A percentile compares a stretch with the other conserved stretches of the same genome.
phyloP scores from a whole-genome alignment of 176 grass and related monocot genomes.

The Juncus effusus region DNA sequence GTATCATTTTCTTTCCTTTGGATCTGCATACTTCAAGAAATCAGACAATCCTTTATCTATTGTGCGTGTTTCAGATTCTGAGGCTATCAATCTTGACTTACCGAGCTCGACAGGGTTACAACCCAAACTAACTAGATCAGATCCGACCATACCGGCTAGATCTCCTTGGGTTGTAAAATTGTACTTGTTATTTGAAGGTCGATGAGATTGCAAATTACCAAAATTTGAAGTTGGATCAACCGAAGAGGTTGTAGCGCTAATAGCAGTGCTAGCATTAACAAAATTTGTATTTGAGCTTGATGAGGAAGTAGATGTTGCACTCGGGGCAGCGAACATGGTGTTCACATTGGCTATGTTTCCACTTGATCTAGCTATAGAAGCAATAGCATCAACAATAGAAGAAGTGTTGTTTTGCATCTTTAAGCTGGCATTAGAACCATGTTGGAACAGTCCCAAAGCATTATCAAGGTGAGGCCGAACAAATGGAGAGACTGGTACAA shows the following conservation, averaged over 20 bases:
- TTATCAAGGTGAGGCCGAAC: slow-evolving; percentile 44
- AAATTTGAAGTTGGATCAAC: slow-evolving; percentile 23
- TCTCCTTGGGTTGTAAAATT: slow-evolving; percentile 19
- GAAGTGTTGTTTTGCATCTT: slow-evolving; percentile 28
- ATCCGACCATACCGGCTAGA: slow-evolving; percentile 1
- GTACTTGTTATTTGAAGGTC: slow-evolving; percentile 16
- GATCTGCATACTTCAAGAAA: slow-evolving; percentile 32
- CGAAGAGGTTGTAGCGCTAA: slow-evolving; percentile 19
- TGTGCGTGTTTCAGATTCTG: slow-evolving; percentile 19
- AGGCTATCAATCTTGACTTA: slow-evolving; percentile 23
- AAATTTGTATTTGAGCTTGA: slow-evolving; percentile 30
- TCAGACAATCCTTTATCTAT: slow-evolving; percentile 32
- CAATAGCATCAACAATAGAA: slow-evolving; percentile 30
- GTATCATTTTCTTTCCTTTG: slow-evolving; percentile 34
- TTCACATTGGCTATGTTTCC: slow-evolving; percentile 17
- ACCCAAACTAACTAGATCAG: slow-evolving; percentile 1
- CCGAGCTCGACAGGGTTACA: not conserved
- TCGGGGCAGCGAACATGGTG: slow-evolving; percentile 16
- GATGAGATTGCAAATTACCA: slow-evolving; percentile 24
- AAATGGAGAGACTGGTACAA: slow-evolving; percentile 29
- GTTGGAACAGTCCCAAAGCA: slow-evolving; percentile 23
- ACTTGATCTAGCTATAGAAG: slow-evolving; percentile 28
- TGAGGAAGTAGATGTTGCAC: slow-evolving; percentile 21
- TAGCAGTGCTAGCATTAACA: slow-evolving; percentile 25
- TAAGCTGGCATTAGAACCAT: not conserved